These are phyloP conservation scores for Podospora fimiseda DNA, from an alignment of 495 filamentous ascomycete genomes.

Conservation along the genomic window DNA sequence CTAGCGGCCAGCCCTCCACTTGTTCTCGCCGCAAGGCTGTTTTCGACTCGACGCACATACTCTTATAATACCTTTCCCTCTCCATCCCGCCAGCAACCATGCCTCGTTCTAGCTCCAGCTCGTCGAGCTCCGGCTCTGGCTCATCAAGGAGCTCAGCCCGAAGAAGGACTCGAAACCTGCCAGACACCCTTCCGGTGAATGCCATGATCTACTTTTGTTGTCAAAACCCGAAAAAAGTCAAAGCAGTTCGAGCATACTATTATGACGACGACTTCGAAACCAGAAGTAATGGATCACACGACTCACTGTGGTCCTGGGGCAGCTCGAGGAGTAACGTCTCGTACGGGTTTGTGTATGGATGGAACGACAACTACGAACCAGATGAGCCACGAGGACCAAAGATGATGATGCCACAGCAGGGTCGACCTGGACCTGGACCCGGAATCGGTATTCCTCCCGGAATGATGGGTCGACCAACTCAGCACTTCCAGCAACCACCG, in stretches of 20 bases:
- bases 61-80: neutral
- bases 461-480: neutral
- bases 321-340: slow-evolving; percentile 12
- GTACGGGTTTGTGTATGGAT: slow-evolving; percentile 11
- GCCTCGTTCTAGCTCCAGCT: slow-evolving; percentile 7
- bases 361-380: slow-evolving; percentile 1
- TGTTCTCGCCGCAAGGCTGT: neutral
- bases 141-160: slow-evolving; percentile 6
- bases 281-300: slow-evolving; percentile 14
- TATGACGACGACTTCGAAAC: slow-evolving; percentile 17
- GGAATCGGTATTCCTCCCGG: no score
- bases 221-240: slow-evolving; percentile 20
- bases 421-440: neutral
- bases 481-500: neutral
- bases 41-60: neutral
- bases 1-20: neutral
- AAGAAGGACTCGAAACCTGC: slow-evolving; percentile 11
- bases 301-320: slow-evolving; percentile 14
- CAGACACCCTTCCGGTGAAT: slow-evolving; percentile 18
- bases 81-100: slow-evolving; percentile 3
- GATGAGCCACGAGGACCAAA: no score
- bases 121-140: slow-evolving; percentile 8
- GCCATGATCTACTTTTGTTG: slow-evolving; percentile 21
- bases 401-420: neutral
- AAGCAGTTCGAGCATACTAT: slow-evolving; percentile 20